Base-by-base conservation (phyloP, 192 early-diverging fungal genomes). In the Geranomyces variabilis region DNA sequence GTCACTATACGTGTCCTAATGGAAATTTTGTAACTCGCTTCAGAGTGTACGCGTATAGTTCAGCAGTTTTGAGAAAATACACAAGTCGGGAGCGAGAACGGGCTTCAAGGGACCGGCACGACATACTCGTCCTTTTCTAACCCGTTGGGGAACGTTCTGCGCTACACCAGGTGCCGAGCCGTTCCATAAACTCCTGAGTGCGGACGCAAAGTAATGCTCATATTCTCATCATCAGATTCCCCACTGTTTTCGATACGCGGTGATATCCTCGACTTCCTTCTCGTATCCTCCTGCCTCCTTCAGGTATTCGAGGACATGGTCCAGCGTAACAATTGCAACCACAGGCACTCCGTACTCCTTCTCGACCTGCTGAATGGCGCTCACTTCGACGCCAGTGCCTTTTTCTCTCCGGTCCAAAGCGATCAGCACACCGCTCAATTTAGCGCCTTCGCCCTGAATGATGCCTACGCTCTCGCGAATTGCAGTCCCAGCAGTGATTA, bases 401-500 rank as follows among this genome's bases (percentile, higher is more conserved):
- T 83, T 76, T 83, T 99, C 97, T 73, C 94, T 91, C 60, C 97
- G 85, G 75, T 99, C 95, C 22, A 99, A 85, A 3, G 95, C 93
- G 22, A 99, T 93, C 31, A 98, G 77, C 2, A 99, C 91, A 51
- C 96, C 96, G 10, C 84, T 83, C 34, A 94, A 75, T 21, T 84
- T 68, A 19, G 94, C 96, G 10, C 89, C 89, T 41, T 88, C 83
- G 19, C 77, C 74, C 69, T 84, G 70, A 56, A 99, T 96, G 59
- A 97, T 90, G 29, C 79, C 86, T 44, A 97, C 84, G 44, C 88
- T 88, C 78, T 99, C 96, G 26, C 93, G 82, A 76, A 99, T 96
- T n/a, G 97, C 95, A 12, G 97, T 99, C 29, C 97, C 97, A 7
- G 97, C 97, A 1, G 97, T 99, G 78, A 98, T 98, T 10, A 99